phyloP scores from a whole-genome alignment of 2,329 filamentous ascomycete genomes.

The Dactylonectria macrodidyma region DNA sequence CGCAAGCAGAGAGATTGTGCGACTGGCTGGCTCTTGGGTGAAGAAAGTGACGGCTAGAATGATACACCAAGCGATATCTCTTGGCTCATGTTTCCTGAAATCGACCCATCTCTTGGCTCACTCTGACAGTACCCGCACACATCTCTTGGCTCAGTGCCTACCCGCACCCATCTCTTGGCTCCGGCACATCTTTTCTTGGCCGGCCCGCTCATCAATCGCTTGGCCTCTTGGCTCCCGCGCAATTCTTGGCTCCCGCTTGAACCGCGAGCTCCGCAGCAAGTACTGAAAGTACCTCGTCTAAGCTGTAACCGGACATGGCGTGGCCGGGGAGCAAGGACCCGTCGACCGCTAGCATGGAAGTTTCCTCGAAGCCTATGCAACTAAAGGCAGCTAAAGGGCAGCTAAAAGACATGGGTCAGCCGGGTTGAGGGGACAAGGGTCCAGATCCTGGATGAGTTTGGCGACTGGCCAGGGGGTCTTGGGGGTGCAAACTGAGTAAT shows the following conservation, averaged over 20 bases:
- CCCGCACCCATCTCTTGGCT: slow-evolving; percentile 8
- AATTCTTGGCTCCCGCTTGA: slow-evolving; percentile 31
- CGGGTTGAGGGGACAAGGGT: too few species aligned
- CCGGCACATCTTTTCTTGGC: slow-evolving; percentile 6
- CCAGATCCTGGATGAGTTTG: too few species aligned
- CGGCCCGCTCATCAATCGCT: neutral
- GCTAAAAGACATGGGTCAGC: too few species aligned
- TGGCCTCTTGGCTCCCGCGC: slow-evolving; percentile 3
- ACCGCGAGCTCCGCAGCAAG: slow-evolving; percentile 6
- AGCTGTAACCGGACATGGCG: slow-evolving; percentile 26
- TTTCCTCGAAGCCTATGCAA: too few species aligned
- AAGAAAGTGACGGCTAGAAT: neutral
- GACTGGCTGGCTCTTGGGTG: neutral
- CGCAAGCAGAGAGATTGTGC: neutral
- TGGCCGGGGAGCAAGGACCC: slow-evolving; percentile 1
- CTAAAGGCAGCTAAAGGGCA: too few species aligned
- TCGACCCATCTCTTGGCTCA: neutral
- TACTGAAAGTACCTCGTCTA: slow-evolving; percentile 10
- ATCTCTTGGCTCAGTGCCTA: neutral
- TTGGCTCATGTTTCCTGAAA: neutral
- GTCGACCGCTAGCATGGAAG: neutral
- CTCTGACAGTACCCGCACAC: neutral
- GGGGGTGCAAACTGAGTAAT: neutral
- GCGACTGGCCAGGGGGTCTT: too few species aligned
- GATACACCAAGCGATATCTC: neutral